phyloP scores from a whole-genome alignment of 2,329 filamentous ascomycete species.

The Aspergillus brasiliensis region DNA sequence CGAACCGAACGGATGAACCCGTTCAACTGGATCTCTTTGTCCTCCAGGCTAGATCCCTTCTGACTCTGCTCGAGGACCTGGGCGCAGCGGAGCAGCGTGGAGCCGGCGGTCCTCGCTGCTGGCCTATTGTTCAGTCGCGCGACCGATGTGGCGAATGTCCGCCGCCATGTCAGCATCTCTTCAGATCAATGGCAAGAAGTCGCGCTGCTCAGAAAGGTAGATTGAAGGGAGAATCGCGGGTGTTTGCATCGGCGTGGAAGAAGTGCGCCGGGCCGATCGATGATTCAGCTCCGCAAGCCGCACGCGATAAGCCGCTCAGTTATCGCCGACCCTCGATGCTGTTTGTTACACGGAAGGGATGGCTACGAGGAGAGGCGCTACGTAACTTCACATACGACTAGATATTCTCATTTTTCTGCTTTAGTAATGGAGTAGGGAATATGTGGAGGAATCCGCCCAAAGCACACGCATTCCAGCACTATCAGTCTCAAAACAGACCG shows the following conservation, averaged over 20 bases:
- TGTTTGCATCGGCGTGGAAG: not conserved
- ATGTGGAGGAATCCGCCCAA: not conserved
- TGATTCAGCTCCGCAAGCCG: conserved; percentile 13
- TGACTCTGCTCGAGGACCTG: conserved; percentile 40
- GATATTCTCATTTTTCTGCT: too few relatives aligned
- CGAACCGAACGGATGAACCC: conserved; percentile 84
- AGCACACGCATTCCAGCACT: not conserved
- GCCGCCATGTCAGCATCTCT: conserved; percentile 46
- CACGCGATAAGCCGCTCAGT: not conserved
- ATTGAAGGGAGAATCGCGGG: not conserved
- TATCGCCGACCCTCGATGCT: not conserved
- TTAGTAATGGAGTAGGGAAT: not conserved
- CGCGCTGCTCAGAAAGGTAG: not conserved
- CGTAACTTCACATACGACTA: not conserved
- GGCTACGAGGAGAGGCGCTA: too few relatives aligned
- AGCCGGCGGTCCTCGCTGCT: conserved; percentile 16
- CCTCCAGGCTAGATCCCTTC: conserved; percentile 33
- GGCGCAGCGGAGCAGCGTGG: conserved; percentile 37
- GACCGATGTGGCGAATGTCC: conserved; percentile 40
- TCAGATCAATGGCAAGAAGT: conserved; percentile 10
- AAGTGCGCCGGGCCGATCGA: conserved; percentile 13
- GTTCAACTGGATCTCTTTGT: conserved; percentile 60
- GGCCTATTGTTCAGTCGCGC: conserved; percentile 33
- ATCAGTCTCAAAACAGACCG: conserved; percentile 1
- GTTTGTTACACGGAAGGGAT: too few relatives aligned